Evolutionary conservation across 257 asterid species (phyloP), one percentile per base, ranked within the genome.

Genomic region (Solanum ossicruentum): DNA sequence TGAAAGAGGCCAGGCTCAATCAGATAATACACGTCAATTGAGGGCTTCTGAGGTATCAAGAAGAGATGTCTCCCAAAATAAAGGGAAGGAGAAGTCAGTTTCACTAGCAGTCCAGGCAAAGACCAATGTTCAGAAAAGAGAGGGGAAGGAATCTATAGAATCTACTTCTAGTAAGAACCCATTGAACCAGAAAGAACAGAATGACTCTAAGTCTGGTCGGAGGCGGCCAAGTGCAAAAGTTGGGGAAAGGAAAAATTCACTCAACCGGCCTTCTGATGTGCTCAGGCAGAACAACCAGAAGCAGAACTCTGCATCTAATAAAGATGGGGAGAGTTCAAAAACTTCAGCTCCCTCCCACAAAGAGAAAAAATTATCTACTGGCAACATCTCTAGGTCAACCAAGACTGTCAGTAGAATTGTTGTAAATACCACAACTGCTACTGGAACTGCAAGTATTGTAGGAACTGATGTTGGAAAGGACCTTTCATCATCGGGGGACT

Each of bases 221-320:
- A 94, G 90, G 81, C 86, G 82, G 79, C 66, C 92, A 61, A 91
- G 80, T 67, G 57, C 86, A 80, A 95, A 89, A 91, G 91, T 82
- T 88, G 85, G 85, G 85, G 97, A 92, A 83, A 94, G 85, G 83
- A 89, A 86, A 85, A 82, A 84, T 90, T 84, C 92, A 41, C 60
- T 87, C 69, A 90, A 89, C 88, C 91, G 85, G 86, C 85, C 90
- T 43, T 83, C 96, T 70, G 96, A 92, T 86, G 97, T 89, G 80
- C 98, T 97, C 69, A 91, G 91, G 90, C 90, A 89, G 89, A 97
- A 97, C 84, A 93, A 94, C 86, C 98, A 92, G 92, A 97, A 92
- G 92, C 99, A 95, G 90, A 97, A 95, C 88, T 83, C 89, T 84
- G 92, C 86, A 72, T 85, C 92, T n/a, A 70, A 67, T 81, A 91